phyloP scores from a whole-genome alignment of 148 eudicot genomes.

The Heliosperma pusillum region DNA sequence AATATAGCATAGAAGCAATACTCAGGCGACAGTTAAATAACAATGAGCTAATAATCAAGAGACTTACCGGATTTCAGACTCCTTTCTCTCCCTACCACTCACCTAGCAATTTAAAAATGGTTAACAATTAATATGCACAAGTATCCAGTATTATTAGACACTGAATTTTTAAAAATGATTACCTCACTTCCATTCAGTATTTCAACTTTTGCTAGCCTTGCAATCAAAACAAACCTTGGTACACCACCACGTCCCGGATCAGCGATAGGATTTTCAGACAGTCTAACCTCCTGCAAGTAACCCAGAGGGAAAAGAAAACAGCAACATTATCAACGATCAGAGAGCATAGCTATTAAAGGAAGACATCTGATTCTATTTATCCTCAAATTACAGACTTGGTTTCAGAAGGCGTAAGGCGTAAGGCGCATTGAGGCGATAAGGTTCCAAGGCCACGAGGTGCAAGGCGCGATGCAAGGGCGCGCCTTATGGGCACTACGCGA shows the following conservation, averaged over 20 bases:
- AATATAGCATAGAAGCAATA: not conserved
- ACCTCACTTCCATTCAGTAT: conserved; percentile 94
- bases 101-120: conserved; percentile 45
- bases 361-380: not conserved
- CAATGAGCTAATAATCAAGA: not conserved
- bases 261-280: conserved; percentile 75
- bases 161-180: conserved; percentile 8
- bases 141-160: not conserved
- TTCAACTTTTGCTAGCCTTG: conserved; percentile 69
- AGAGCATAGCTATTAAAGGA: not conserved
- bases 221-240: conserved; percentile 80
- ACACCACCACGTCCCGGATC: conserved; percentile 80
- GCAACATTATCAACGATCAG: not conserved
- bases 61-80: conserved; percentile 86
- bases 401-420: no score
- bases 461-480: no score
- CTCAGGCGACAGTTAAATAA: not conserved
- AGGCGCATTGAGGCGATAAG: no score
- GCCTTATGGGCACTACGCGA: no score
- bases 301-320: conserved; percentile 9
- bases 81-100: conserved; percentile 76
- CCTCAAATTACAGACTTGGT: no score
- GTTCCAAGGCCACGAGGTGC: no score
- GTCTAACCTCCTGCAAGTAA: conserved; percentile 61
- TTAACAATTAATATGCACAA: conserved; percentile 16